Evolutionary conservation across 768 basidiomycete species (phyloP).

Genomic region (Hygrocybe coccinea): DNA sequence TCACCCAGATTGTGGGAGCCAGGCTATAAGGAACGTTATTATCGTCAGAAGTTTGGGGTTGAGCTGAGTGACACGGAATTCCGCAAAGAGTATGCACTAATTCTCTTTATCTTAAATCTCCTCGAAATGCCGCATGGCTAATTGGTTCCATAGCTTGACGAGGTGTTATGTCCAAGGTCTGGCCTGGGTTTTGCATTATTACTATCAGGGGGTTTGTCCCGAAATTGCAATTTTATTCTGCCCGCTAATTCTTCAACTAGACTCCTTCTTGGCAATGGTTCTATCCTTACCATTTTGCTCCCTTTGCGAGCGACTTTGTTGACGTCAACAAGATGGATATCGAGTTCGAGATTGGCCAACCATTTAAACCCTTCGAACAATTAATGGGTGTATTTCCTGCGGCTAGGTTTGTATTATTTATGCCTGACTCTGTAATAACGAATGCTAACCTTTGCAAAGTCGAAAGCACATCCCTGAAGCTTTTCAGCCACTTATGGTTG

Average conservation of each 20-base stretch:
- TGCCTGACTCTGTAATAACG: conserved; percentile 3
- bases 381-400: conserved; percentile 98
- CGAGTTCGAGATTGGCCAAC: conserved; percentile 71
- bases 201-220: conserved; percentile 88
- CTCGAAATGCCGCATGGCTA: not conserved
- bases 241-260: conserved; percentile 33
- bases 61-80: conserved; percentile 67
- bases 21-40: conserved; percentile 94
- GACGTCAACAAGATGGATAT: conserved; percentile 76
- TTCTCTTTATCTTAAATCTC: not conserved
- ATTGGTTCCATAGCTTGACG: conserved; percentile 52
- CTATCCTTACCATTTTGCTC: conserved; percentile 97
- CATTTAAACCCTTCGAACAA: conserved; percentile 97
- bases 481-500: conserved; percentile 85
- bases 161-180: conserved; percentile 89
- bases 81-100: conserved; percentile 57
- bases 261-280: conserved; percentile 98
- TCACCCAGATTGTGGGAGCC: conserved; percentile 82
- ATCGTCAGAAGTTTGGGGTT: conserved; percentile 85
- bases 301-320: conserved; percentile 92
- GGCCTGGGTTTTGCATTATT: conserved; percentile 94
- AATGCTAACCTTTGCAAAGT: conserved; percentile 37
- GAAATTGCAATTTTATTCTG: not conserved
- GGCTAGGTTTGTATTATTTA: conserved; percentile 54
- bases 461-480: conserved; percentile 81